Evolutionary conservation across 1,284 basidiomycete species (phyloP), one percentile per base, ranked within the genome.

Genomic region (Takashimella tepidaria): DNA sequence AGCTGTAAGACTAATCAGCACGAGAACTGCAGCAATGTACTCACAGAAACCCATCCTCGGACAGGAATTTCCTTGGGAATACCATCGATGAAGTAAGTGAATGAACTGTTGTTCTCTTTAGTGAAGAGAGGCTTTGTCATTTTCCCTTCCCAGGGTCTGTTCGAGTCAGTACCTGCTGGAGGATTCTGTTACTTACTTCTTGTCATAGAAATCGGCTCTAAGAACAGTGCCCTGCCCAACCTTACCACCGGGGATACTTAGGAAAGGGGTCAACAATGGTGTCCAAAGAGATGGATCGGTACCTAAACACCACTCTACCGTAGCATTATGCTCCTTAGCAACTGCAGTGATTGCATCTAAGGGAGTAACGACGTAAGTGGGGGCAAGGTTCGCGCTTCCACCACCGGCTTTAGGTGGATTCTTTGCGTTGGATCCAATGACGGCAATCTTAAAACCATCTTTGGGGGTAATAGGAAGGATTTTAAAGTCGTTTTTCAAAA

Each of bases 371-470:
- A 85, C 84, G 72, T 84, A 89, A 5, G 84, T 84, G 0, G 88
- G 77, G 58, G 84, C 84, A 22, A 91, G 77, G 2, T 83, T 79
- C 0, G 88, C 88, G 16, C 83, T 85, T 2, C 88, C 88, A 24
- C 88, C 88, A 22, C 88, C 88, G 16, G 84, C 85, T 8, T 85
- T 77, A 5, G 85, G 80, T 20, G 79, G 67, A 2, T 82, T 81
- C 62, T 85, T 84, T 20, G 87, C 87, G 63, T 88, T 89, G 0
- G 83, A 82, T 3, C 88, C 88, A 26, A 90, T 80, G 49, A 91
- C 83, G 0, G 86, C 86, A 45, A 89, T 77, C 69, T 83, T 85
- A 73, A 82, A 84, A 54, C 84, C 61, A 24, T 67, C 74, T 47
- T 25, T 25, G 1, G 31, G 37, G 12, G 78, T 75, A 10, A 89